These are phyloP conservation scores for Fagus crenata DNA, from an alignment of 306 rosid genomes.

Conservation along the genomic window DNA sequence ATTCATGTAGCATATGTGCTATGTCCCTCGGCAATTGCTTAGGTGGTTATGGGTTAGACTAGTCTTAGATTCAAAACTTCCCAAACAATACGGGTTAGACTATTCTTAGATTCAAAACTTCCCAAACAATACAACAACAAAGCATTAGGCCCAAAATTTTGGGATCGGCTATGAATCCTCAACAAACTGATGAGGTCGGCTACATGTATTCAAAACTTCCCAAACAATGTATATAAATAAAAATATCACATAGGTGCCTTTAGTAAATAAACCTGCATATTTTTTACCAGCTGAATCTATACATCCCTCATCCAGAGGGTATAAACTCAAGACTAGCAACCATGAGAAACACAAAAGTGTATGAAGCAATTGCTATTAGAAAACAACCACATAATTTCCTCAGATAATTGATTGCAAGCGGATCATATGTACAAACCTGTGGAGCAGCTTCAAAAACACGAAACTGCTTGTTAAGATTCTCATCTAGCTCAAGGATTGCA, in stretches of 20 bases:
- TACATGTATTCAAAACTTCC: no score
- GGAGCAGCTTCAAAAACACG: slow-evolving; percentile 97
- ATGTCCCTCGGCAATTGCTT: neutral
- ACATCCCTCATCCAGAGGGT: neutral
- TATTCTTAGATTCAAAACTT: no score
- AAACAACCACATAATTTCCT: neutral
- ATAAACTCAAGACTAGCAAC: neutral
- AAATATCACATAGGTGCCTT: neutral
- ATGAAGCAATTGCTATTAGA: neutral
- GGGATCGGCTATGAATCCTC: no score
- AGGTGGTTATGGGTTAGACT: neutral
- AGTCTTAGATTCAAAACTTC: neutral
- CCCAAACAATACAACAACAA: neutral
- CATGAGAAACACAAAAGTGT: neutral
- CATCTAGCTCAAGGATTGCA: slow-evolving; percentile 91
- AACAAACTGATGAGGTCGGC: no score
- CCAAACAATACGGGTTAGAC: no score
- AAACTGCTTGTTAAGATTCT: slow-evolving; percentile 81
- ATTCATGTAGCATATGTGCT: neutral
- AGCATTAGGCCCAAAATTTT: no score
- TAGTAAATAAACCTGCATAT: neutral
- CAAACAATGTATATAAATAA: neutral
- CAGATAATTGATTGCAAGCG: slow-evolving; percentile 20
- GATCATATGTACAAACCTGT: slow-evolving; percentile 63
- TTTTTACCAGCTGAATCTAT: neutral